Conservation (phyloP, 192 early-diverging fungal genomes). For the Dissophora globulifera region DNA sequence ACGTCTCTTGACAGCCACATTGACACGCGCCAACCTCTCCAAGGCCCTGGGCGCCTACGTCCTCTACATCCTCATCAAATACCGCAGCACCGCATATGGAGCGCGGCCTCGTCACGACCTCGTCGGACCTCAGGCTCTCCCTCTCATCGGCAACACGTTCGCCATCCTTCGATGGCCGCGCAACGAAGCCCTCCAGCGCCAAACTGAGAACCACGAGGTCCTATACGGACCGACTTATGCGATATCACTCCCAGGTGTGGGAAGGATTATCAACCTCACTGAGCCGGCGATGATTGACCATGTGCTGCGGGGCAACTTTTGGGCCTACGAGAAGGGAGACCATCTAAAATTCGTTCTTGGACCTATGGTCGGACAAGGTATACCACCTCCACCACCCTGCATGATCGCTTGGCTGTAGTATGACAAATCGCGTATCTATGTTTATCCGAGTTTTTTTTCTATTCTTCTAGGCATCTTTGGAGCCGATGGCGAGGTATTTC, state of each 20-base stretch:
- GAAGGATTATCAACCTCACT: constrained; percentile 28
- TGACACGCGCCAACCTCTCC: constrained; percentile 10
- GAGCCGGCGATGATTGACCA: constrained; percentile 42
- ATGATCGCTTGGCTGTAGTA: too few species aligned
- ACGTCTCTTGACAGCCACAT: not conserved
- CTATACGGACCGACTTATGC: constrained; percentile 16
- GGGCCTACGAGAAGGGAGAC: constrained; percentile 44
- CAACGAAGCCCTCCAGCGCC: constrained; percentile 17
- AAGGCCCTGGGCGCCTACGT: constrained; percentile 27
- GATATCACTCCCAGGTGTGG: constrained; percentile 22
- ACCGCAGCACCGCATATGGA: constrained; percentile 29
- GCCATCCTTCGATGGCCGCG: constrained; percentile 8
- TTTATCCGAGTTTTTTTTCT: too few species aligned
- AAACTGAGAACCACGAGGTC: constrained; percentile 10
- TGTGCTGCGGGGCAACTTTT: constrained; percentile 51
- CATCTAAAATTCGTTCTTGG: constrained; percentile 11
- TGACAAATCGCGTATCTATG: too few species aligned
- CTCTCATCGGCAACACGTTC: constrained; percentile 48
- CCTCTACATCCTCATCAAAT: constrained; percentile 38
- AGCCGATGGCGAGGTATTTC: constrained; percentile 30
- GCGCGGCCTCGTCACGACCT: constrained; percentile 31
- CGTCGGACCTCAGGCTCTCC: constrained; percentile 32
- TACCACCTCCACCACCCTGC: too few species aligned
- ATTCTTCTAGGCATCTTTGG: constrained; percentile 45
- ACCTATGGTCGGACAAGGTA: too few species aligned